Evolutionary conservation across 2,329 filamentous ascomycete genomes (phyloP), one percentile per base, ranked within the genome.

Genomic region (Fusarium decemcellulare): DNA sequence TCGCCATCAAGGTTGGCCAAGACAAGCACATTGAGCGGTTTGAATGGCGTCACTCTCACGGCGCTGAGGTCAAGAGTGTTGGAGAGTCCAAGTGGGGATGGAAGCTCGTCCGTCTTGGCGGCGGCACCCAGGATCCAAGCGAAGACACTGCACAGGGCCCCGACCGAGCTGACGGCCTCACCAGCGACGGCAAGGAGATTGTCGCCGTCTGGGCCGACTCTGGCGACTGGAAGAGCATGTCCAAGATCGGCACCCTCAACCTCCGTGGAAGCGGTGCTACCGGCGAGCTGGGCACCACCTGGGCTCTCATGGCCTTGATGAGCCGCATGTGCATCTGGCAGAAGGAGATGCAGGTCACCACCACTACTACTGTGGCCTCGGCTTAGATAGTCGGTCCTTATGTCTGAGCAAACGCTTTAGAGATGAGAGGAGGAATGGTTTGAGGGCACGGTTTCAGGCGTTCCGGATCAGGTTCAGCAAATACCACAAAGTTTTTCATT

Each of bases 251-350:
- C 14, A 56, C 58, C 50, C 72, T 74, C 43, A 63, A 62, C 29
- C 57, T 72, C 8, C 43, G 63, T 14, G 66, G 68, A 2, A 73
- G 62, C 23, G 68, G 71, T 16, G 63, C 60, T 6, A 61, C 63
- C 36, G 54, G 59, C 14, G 66, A 74, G 47, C 16, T 67, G 32
- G 67, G 71, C 0, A 46, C 52, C 6, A 55, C 63, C 10, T 74
- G 67, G 69, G 46, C 44, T 9, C 29, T 67, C 2, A 74, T 70
- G 65, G 66, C 62, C 2, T 36, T 71, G 6, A 51, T 70, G 65
- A 74, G 63, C n/a, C 65, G 54, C 18, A 30, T 67, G 44, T 73
- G 64, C 2, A 65, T 63, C 9, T 71, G 58, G 58, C 46, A 70
- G 14, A 61, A 46, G 18, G 29, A 6, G 9, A 62, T 65, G 37